phyloP scores from a whole-genome alignment of 306 rosid genomes.

The Luffa aegyptiaca region DNA sequence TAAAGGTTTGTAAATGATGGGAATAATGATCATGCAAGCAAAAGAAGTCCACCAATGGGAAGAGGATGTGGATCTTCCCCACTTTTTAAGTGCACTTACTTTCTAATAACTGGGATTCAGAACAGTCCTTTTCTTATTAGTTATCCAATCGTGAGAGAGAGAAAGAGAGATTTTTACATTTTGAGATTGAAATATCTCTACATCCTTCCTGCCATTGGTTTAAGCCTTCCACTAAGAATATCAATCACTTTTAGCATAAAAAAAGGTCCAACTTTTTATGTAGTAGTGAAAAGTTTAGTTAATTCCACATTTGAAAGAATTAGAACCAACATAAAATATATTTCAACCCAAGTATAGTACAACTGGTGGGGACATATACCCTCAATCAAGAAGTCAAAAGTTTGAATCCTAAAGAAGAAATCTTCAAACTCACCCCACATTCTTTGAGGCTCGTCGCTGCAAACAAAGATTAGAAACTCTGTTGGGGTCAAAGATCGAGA shows the following conservation, averaged over 20 bases:
- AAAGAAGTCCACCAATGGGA: not conserved
- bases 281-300: not conserved
- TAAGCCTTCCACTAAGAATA: not conserved
- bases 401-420: not conserved
- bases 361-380: not conserved
- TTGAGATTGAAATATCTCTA: not conserved
- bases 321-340: not conserved
- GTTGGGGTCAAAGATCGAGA: not conserved
- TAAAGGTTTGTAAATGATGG: not conserved
- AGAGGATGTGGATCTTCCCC: constrained; percentile 3
- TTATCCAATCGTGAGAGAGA: not conserved
- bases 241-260: not conserved
- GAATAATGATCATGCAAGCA: not conserved
- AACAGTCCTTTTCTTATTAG: not conserved
- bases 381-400: not conserved
- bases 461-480: not conserved
- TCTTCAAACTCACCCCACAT: not conserved
- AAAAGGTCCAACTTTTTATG: not conserved
- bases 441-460: not conserved
- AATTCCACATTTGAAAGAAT: not conserved
- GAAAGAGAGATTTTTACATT: not conserved
- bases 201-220: not conserved
- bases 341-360: not conserved
- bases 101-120: constrained; percentile 6
- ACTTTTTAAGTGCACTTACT: constrained; percentile 7